Percentiles rank a stretch among this genome's conserved stretches.
Conservation (phyloP, 805 yeast genomes). For the Huiozyma sinensis region DNA sequence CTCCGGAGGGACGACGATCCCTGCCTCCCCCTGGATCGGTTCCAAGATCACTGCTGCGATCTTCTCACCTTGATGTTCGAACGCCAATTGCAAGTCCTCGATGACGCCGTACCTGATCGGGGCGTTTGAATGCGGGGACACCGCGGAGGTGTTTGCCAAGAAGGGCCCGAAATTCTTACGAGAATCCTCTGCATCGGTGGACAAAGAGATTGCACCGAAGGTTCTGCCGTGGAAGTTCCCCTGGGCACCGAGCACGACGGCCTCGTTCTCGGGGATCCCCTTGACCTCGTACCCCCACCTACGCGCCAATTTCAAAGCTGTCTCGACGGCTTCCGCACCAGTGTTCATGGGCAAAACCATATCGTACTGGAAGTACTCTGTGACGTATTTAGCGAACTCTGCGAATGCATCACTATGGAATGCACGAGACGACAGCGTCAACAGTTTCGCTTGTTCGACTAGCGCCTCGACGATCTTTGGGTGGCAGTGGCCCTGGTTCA, state of each 20-base stretch:
- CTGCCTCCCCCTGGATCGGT: constrained; percentile 98
- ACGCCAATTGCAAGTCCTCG: constrained; percentile 78
- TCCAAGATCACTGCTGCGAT: constrained; percentile 87
- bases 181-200: constrained; percentile 84
- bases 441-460: constrained; percentile 70
- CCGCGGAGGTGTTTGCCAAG: constrained; percentile 71
- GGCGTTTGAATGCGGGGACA: constrained; percentile 62
- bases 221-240: constrained; percentile 96
- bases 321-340: constrained; percentile 98
- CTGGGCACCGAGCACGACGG: constrained; percentile 76
- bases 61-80: constrained; percentile 72
- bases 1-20: constrained; percentile 85
- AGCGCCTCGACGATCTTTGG: constrained; percentile 82
- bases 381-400: constrained; percentile 72
- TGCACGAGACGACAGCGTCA: constrained; percentile 87
- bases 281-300: constrained; percentile 93
- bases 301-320: constrained; percentile 87
- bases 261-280: constrained; percentile 73
- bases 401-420: constrained; percentile 87
- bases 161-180: constrained; percentile 85
- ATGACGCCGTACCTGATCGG: constrained; percentile 69
- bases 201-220: constrained; percentile 88
- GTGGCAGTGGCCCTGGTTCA: constrained; percentile 96
- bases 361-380: constrained; percentile 84
- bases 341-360: constrained; percentile 96